Base-by-base conservation (phyloP, 495 filamentous ascomycete species). In the Aspergillus incahuasiensis region DNA sequence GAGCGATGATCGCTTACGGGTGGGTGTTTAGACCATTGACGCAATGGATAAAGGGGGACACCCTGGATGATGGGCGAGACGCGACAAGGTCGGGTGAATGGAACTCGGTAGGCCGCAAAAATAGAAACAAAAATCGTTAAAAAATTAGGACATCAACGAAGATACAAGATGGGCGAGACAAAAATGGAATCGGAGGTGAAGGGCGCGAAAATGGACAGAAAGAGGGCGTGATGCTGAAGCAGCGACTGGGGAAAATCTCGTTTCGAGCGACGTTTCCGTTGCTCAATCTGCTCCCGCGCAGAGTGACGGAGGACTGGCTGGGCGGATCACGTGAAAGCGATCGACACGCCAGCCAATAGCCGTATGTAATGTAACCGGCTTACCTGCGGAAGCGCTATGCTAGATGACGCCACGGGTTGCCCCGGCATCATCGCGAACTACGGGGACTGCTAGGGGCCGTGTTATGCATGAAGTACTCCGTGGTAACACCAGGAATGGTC, bases 381-480 rank as follows among this genome's bases (percentile, higher is more conserved):
- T 58, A 53, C 56, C 18, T 24, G n/a, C n/a, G 35, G 21, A 48
- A 24, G 32, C 25, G 25, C 35, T 38, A 54, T 61, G 58, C 53
- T 54, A 45, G 18, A 56, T 61, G 53, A 60, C 54, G 53, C 52
- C 53, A 60, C 34, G 43, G 25, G 53, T 53, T 60, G 58, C 53
- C 53, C 19, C 24, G 41, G 46, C 39, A 55, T 22, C 28, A 35
- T 22, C 15, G 3, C 12, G 22, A 46, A 25, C 43, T 46, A 22
- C 21, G 13, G 21, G 22, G 43, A 4, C 9, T 8, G 25, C 25
- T 40, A 4, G 38, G n/a, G 38, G 12, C 15, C 38, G 42, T 40
- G 38, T 40, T 40, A 40, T 40, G 38, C 38, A 40, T 40, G 32
- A 9, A 15, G 6, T 35, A 35, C 8, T 11, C 5, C 32, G 12